Evolutionary conservation across 2,329 filamentous ascomycete genomes (phyloP).

Genomic region (Hypoxylon sp.): DNA sequence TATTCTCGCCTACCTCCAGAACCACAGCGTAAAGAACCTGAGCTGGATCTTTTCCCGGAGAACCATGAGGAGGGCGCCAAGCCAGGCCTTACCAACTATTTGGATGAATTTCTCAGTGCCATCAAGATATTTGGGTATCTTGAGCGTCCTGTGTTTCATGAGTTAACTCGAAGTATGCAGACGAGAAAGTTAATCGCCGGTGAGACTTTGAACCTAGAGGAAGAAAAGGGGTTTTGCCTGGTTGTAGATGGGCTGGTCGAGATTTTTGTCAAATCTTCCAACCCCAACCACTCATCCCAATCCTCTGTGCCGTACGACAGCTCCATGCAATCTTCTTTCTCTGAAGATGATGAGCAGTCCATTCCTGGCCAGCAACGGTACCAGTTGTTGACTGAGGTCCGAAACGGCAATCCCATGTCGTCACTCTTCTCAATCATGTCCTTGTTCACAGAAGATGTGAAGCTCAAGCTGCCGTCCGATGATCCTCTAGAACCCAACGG

Average conservation of each 20-base stretch:
- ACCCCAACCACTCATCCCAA: conserved; percentile 48
- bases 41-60: conserved; percentile 95
- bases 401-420: conserved; percentile 98
- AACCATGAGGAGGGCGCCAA: conserved; percentile 91
- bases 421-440: conserved; percentile 98
- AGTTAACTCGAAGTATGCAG: conserved; percentile 98
- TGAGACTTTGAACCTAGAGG: conserved; percentile 93
- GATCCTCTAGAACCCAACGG: conserved; percentile 59
- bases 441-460: conserved; percentile 95
- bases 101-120: conserved; percentile 97
- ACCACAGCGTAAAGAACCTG: conserved; percentile 94
- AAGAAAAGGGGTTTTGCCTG: conserved; percentile 97
- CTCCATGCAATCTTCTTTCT: conserved; percentile 67
- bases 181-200: conserved; percentile 96
- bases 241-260: conserved; percentile 97
- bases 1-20: conserved; percentile 94
- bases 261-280: conserved; percentile 95
- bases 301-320: conserved; percentile 59
- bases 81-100: conserved; percentile 91
- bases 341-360: conserved; percentile 76
- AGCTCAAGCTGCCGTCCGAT: conserved; percentile 80
- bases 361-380: conserved; percentile 84
- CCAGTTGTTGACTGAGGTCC: conserved; percentile 95
- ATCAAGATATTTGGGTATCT: conserved; percentile 99
- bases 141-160: conserved; percentile 96